These are phyloP conservation scores for Platanus orientalis DNA, from an alignment of 164 flowering plant genomes.

Conservation along the genomic window DNA sequence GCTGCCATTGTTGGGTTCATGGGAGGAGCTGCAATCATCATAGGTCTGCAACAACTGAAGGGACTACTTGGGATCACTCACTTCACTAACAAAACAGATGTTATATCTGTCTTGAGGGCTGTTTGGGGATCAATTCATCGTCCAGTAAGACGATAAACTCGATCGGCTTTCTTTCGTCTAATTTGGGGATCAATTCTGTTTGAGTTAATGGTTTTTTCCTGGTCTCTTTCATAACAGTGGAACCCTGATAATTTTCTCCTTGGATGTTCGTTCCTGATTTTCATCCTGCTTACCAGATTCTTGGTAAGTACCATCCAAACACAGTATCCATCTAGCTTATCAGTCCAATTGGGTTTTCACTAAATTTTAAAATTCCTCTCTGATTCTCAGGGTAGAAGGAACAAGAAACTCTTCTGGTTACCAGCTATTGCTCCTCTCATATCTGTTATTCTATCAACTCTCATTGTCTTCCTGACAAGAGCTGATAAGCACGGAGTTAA, in stretches of 20 bases:
- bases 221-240: conserved; percentile 59
- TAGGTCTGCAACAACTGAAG: conserved; percentile 82
- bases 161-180: neutral
- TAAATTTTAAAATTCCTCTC: neutral
- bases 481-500: conserved; percentile 76
- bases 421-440: conserved; percentile 78
- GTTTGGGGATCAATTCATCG: conserved; percentile 44
- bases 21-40: conserved; percentile 90
- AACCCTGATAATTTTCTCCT: conserved; percentile 53
- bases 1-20: conserved; percentile 91
- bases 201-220: too few relatives aligned
- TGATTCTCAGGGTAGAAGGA: conserved; percentile 49
- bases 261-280: conserved; percentile 69
- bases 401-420: conserved; percentile 80
- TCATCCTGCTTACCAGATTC: conserved; percentile 58
- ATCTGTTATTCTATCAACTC: conserved; percentile 66
- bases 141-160: conserved; percentile 33
- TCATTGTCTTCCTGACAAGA: conserved; percentile 53
- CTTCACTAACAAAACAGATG: conserved; percentile 73
- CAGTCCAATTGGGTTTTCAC: too few relatives aligned
- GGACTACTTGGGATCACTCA: conserved; percentile 65
- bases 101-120: conserved; percentile 56
- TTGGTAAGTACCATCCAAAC: conserved; percentile 38
- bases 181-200: too few relatives aligned
- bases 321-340: neutral